Evolutionary conservation across 2,329 filamentous ascomycete genomes (phyloP).

Genomic region (Trichophyton schoenleinii): DNA sequence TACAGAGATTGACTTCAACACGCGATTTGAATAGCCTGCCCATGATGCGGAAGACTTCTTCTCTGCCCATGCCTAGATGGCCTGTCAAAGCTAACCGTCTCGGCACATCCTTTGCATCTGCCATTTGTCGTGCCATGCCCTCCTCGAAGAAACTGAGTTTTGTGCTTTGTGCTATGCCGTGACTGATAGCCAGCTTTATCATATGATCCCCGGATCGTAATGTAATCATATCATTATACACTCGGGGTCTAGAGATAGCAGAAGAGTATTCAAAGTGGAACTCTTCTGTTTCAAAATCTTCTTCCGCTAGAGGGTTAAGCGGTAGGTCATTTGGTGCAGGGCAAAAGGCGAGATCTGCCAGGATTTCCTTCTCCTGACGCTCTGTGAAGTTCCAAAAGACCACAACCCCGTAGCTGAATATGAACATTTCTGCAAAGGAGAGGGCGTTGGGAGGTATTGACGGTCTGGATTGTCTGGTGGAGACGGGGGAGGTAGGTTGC

Average conservation of each 20-base stretch:
- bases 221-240: constrained; percentile 99
- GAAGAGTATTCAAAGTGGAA: constrained; percentile 97
- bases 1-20: constrained; percentile 95
- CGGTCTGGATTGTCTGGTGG: neutral
- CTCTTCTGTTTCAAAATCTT: constrained; percentile 92
- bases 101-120: constrained; percentile 81
- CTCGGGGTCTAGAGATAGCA: constrained; percentile 70
- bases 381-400: constrained; percentile 99
- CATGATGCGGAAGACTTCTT: constrained; percentile 83
- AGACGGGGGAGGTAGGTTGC: neutral
- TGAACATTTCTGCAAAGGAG: constrained; percentile 85
- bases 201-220: constrained; percentile 90
- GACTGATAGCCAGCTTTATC: constrained; percentile 96
- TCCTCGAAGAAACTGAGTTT: constrained; percentile 95
- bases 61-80: constrained; percentile 76
- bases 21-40: constrained; percentile 84
- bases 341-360: constrained; percentile 88
- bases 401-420: constrained; percentile 92
- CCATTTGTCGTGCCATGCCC: constrained; percentile 88
- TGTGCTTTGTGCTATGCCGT: constrained; percentile 93
- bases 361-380: constrained; percentile 86
- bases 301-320: constrained; percentile 67
- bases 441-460: constrained; percentile 55
- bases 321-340: constrained; percentile 49
- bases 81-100: constrained; percentile 80